Base-by-base conservation (phyloP, 306 rosid species). In the Malus sylvestris region DNA sequence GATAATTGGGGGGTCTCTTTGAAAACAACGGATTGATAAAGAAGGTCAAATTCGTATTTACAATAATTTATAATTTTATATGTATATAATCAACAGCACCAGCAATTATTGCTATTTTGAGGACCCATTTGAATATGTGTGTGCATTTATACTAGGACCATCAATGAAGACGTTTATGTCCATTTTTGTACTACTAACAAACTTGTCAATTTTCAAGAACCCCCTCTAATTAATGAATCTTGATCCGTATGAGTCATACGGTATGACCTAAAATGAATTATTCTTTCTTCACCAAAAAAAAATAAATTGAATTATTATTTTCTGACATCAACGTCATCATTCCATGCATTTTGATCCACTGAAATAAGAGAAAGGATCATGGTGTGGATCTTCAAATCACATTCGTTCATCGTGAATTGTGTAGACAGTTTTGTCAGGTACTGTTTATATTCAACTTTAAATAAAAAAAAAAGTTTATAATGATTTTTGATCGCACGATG, bases 1-100 rank as follows among this genome's bases (percentile, higher is more conserved):
- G 67, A 14, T 52, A 74, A 32, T 22, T 76, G 93, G 93, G 82
- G 82, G 81, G 67, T 81, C 86, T 15, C 44, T 63, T 70, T 57
- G 80, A 75, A 78, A 79, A 52, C 2, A 85, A 77, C 79, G 53
- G 33, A 5, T 49, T 78, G 86, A 80, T 59, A 53, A 67, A 32
- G 86, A 81, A 60, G 73, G 27, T 79, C 15, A 76, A 84, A 81
- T 70, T 78, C 90, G 72, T 77, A 62, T 59, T 80, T 77, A 51
- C 71, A 60, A 75, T 46, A 7, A 38, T 7, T 38, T 38, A 33
- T 33, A 33, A 33, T 33, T 33, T 33, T 33, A 35, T 33, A 33
- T 4, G 53, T 46, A 46, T 46, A 14, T 68, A 77, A 80, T 76
- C 71, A 72, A 74, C 73, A 70, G 78, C 84, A 82, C 55, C 0